phyloP scores from a whole-genome alignment of 1,284 basidiomycete genomes.

The Trametes sp. region DNA sequence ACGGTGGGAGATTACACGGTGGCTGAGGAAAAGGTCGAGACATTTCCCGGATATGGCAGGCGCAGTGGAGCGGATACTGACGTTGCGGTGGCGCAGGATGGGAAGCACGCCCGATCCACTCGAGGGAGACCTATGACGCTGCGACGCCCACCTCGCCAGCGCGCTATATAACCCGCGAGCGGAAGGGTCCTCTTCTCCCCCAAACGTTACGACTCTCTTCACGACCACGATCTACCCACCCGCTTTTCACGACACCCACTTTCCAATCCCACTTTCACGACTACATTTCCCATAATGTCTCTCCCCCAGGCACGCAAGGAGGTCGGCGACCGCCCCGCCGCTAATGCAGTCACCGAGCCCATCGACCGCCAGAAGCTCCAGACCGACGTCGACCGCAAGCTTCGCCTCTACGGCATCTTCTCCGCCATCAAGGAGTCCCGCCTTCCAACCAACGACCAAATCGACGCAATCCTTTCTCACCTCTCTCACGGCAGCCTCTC shows the following conservation, averaged over 20 bases:
- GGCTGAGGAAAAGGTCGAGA: constrained; percentile 12
- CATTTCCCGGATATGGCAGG: background rate
- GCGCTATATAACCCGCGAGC: constrained; percentile 8
- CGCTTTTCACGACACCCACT: constrained; percentile 25
- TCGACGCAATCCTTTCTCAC: constrained; percentile 77
- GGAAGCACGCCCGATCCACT: background rate
- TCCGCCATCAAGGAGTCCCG: constrained; percentile 81
- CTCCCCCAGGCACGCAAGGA: constrained; percentile 66
- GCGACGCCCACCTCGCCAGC: background rate
- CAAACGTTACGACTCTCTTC: constrained; percentile 21
- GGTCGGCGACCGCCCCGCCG: constrained; percentile 60
- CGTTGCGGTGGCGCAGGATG: constrained; percentile 18
- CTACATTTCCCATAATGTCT: constrained; percentile 55
- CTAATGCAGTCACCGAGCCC: constrained; percentile 62
- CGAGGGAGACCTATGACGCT: constrained; percentile 19
- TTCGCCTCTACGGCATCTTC: constrained; percentile 79
- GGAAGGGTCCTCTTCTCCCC: background rate
- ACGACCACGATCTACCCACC: too few species aligned
- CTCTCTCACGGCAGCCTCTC: constrained; percentile 73
- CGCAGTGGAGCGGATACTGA: constrained; percentile 14
- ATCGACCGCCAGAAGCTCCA: constrained; percentile 59
- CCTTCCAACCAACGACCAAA: constrained; percentile 83
- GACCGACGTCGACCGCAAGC: constrained; percentile 71
- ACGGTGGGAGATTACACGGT: background rate
- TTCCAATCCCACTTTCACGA: constrained; percentile 1